Evolutionary conservation across 2,329 filamentous ascomycete genomes (phyloP), one percentile per base, ranked within the genome.

Genomic region (Venturiaceae sp.): DNA sequence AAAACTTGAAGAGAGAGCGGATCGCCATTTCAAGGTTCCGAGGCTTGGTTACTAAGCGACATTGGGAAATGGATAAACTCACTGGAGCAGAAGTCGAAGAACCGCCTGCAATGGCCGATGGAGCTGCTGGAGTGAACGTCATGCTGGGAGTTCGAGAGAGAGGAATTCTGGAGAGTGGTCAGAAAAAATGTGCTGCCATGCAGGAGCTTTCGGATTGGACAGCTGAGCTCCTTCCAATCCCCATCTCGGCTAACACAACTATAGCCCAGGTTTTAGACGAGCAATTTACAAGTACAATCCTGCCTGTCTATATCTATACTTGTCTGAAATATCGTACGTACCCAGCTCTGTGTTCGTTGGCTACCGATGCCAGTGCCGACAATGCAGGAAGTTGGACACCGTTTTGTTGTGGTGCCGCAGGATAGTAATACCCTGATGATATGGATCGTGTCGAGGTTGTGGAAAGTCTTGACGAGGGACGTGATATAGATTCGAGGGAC

Each of bases 101-200:
- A 57, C 84, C 84, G 63, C 82, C 83, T 62, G 83, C 81, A 41
- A 84, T 86, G 41, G 82, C 82, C 61, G 83, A 83, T 53, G 84
- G 83, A 50, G 84, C 84, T 63, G 83, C 77, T 82, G 77, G 44
- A n/a, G 44, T 50, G 14, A 50, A 50, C 16, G 44, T 19, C 44
- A 83, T 81, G 70, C 72, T 80, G 71, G 75, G 72, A 66, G 73
- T 71, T 57, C 67, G 75, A 77, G 77, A 75, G 61, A 69, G 68
- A 63, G 67, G 66, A 68, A 67, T 72, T 63, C 68, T 65, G 61
- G 59, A 62, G 57, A 63, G 58, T 36, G 58, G 60, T 21, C 60
- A 66, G 69, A 62, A 70, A 47, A 19, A 6, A 4, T 30, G 44
- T 47, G 14, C 44, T 30, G 44, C 23, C 44, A 30, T n/a, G 21